A percentile compares a stretch with the other conserved stretches of the same genome.
Evolutionary conservation across 768 basidiomycete species (phyloP).

Genomic region (Chiua virens): DNA sequence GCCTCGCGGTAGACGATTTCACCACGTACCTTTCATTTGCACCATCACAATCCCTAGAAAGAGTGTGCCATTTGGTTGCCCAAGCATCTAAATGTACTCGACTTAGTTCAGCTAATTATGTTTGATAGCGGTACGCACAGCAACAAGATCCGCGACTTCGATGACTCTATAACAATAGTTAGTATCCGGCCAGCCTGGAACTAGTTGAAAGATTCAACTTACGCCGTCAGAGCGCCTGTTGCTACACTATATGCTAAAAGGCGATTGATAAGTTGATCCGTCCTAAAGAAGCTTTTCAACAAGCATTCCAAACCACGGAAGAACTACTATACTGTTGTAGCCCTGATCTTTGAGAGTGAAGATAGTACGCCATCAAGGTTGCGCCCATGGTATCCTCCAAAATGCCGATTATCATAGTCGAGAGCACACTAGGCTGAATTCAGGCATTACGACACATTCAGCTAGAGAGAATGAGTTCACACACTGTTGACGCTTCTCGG

Average conservation of each 20-base stretch:
- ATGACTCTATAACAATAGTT: no score
- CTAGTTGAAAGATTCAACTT: neutral
- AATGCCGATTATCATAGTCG: neutral
- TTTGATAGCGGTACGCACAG: no score
- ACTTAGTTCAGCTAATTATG: no score
- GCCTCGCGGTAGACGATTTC: no score
- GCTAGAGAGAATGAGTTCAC: neutral
- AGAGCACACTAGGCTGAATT: neutral
- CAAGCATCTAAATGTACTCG: no score
- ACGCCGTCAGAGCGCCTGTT: conserved; percentile 12
- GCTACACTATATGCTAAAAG: conserved; percentile 7
- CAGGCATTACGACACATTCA: neutral
- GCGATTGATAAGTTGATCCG: conserved; percentile 4
- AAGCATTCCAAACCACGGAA: neutral
- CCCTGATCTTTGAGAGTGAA: neutral
- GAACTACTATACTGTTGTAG: neutral
- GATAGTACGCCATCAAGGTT: neutral
- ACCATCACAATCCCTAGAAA: no score
- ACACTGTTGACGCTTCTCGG: neutral
- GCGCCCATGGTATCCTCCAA: conserved; percentile 1
- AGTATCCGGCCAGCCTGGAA: no score
- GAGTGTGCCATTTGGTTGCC: no score
- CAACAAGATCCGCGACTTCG: no score
- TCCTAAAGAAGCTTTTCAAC: neutral
- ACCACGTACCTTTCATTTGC: no score